Percentiles rank a stretch among this genome's conserved stretches.
Evolutionary conservation across 1,284 basidiomycete genomes (phyloP).

Genomic region (Rhodotorula sp.): DNA sequence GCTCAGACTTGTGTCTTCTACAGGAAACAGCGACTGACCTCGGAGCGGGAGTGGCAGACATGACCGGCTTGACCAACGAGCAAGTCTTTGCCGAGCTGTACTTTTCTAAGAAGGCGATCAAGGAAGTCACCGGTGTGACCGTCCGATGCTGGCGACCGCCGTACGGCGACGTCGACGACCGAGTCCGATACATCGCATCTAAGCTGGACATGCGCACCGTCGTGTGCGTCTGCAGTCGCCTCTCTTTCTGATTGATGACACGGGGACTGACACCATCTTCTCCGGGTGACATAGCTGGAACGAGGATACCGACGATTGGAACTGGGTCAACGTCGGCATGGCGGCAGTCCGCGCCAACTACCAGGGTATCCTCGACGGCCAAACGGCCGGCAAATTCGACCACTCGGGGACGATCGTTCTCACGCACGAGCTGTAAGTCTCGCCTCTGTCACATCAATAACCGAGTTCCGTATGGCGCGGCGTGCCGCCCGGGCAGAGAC

Average conservation of each 20-base stretch:
- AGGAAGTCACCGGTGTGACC: slow-evolving; percentile 55
- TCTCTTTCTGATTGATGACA: not conserved
- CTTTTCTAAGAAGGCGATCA: slow-evolving; percentile 56
- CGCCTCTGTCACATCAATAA: not conserved
- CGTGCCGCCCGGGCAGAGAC: no score
- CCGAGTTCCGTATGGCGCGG: no score
- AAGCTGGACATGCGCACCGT: slow-evolving; percentile 54
- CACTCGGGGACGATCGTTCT: slow-evolving; percentile 51
- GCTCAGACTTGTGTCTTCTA: not conserved
- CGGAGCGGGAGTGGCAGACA: slow-evolving; percentile 13
- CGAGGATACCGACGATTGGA: slow-evolving; percentile 49
- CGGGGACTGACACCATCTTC: not conserved
- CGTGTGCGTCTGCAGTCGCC: slow-evolving; percentile 36
- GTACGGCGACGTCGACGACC: slow-evolving; percentile 54
- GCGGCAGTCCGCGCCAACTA: slow-evolving; percentile 52
- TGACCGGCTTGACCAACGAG: slow-evolving; percentile 55
- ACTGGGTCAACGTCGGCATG: slow-evolving; percentile 26
- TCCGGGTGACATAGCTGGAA: slow-evolving; percentile 47
- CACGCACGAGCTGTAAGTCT: slow-evolving; percentile 50
- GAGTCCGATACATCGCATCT: slow-evolving; percentile 55
- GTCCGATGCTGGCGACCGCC: slow-evolving; percentile 19
- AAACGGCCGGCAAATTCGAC: slow-evolving; percentile 40
- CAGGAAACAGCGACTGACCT: slow-evolving; percentile 1
- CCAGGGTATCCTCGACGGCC: slow-evolving; percentile 48
- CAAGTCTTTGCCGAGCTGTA: slow-evolving; percentile 59